A percentile compares a stretch with the other conserved stretches of the same genome.
phyloP scores from a whole-genome alignment of 2,329 filamentous ascomycete genomes.

The Phaeosphaeriaceae sp. region DNA sequence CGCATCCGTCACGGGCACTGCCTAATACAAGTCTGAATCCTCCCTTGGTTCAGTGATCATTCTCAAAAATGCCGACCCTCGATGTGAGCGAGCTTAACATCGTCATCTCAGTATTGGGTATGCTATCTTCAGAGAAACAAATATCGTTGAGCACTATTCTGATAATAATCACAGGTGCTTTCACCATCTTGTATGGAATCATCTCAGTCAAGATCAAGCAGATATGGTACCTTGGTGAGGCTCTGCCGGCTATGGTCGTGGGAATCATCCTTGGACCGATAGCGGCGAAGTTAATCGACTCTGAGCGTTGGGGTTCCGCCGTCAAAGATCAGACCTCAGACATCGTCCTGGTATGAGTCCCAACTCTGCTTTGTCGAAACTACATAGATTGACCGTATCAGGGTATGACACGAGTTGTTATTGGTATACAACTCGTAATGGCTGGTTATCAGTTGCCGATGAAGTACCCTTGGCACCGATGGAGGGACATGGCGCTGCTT shows the following conservation, averaged over 20 bases:
- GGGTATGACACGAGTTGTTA: constrained; percentile 65
- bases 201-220: constrained; percentile 62
- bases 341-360: constrained; percentile 50
- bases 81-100: constrained; percentile 62
- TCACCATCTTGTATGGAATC: constrained; percentile 58
- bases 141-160: neutral
- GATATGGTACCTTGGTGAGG: constrained; percentile 63
- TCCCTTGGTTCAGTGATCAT: neutral
- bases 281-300: constrained; percentile 60
- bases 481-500: constrained; percentile 62
- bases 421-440: constrained; percentile 69
- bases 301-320: constrained; percentile 48
- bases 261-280: constrained; percentile 64
- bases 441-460: constrained; percentile 68
- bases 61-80: constrained; percentile 53
- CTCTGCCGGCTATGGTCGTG: constrained; percentile 57
- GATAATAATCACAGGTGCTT: constrained; percentile 47
- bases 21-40: neutral
- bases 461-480: constrained; percentile 59
- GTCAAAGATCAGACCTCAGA: constrained; percentile 43
- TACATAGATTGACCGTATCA: constrained; percentile 12
- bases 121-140: constrained; percentile 7
- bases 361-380: too few species aligned
- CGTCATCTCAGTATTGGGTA: constrained; percentile 57
- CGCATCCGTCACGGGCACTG: too few species aligned